A percentile compares a stretch with the other conserved stretches of the same genome.
Evolutionary conservation across 805 yeast genomes (phyloP).

Genomic region (Myxozyma mucilagina): DNA sequence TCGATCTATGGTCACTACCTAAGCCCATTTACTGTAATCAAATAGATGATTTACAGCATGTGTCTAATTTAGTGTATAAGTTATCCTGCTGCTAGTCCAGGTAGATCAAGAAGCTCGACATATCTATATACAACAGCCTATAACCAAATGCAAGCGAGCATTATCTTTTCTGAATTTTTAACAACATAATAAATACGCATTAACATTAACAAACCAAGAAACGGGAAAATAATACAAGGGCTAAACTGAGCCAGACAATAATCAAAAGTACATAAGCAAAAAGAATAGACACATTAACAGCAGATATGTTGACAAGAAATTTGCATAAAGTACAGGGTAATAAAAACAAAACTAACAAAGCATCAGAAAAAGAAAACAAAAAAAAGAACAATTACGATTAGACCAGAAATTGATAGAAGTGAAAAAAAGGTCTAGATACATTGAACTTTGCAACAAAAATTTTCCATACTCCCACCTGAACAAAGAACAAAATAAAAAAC

Average conservation of each 20-base stretch:
- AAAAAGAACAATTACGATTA: background rate
- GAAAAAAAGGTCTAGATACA: background rate
- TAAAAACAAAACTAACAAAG: background rate
- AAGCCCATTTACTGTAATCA: too few species aligned
- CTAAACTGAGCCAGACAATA: background rate
- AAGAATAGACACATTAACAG: background rate
- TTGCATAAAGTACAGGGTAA: background rate
- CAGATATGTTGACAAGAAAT: background rate
- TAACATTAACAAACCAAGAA: background rate
- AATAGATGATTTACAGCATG: too few species aligned
- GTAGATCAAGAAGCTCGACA: too few species aligned
- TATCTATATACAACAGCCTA: too few species aligned
- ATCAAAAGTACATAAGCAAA: background rate
- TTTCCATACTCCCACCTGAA: slow-evolving; percentile 11
- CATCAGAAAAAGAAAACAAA: background rate
- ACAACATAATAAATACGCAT: too few species aligned
- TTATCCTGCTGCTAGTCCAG: too few species aligned
- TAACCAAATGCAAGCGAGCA: too few species aligned
- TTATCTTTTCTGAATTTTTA: too few species aligned
- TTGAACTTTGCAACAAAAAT: background rate
- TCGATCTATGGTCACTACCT: too few species aligned
- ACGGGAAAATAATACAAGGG: background rate
- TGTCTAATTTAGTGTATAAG: too few species aligned
- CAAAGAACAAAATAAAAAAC: background rate
- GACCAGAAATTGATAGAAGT: too few species aligned